Evolutionary conservation across 2,329 filamentous ascomycete genomes (phyloP), one percentile per base, ranked within the genome.

Genomic region (Cadophora luteo-olivacea): DNA sequence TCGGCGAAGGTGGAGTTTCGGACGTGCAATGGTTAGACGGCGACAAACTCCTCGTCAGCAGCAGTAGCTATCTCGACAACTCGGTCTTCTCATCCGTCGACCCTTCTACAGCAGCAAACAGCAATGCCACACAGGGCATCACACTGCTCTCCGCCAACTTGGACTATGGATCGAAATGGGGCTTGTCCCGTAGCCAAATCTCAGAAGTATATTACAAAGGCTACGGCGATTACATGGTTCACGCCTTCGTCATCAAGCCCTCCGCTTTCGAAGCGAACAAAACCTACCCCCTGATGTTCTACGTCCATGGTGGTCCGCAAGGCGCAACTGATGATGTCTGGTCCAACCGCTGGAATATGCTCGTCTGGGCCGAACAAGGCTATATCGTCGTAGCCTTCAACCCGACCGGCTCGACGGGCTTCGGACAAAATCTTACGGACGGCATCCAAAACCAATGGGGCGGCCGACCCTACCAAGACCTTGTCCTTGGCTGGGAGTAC

Each of bases 261-360:
- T 70, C 68, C 4, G 54, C 57, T 25, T 68, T 68, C 64, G 54
- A 66, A 6, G 38, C 54, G 8, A 51, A 64, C 9, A 54, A 69
- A 11, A 72, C 67, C 14, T 72, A 74, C 22, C 70, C 72, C 4
- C 63, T 73, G 7, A 66, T 67, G 19, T 72, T 73, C 64, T 73
- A 72, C 61, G 54, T 96, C 70, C 93, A 97, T 75, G 93, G 93
- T 63, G 93, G 93, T 0, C 93, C 93, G 0, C 92, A 96, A 78
- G 87, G 89, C 25, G 87, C 92, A 0, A 95, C 92, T 90, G 82
- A 79, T 38, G 91, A 96, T 75, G 83, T 85, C 33, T 97, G 93
- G 92, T 90, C 86, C 78, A 93, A 89, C 4, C 85, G 93, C 24
- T 97, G 93, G 93, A 96, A 96, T 77, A 90, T 91, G 6, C 91